Evolutionary conservation across 257 asterid species (phyloP).

Genomic region (Capsicum pubescens): DNA sequence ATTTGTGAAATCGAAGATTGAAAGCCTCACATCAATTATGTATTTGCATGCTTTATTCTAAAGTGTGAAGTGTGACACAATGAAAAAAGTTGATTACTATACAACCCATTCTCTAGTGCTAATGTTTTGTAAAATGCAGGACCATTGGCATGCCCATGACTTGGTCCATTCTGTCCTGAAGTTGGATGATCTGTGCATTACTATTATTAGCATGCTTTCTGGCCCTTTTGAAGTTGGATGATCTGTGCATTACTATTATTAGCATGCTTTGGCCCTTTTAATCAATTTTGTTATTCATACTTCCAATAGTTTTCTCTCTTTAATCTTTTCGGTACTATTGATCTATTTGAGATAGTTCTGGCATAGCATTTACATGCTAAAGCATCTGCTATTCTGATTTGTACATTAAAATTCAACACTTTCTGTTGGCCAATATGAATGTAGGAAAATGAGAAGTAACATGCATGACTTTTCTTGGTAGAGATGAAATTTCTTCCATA

Average conservation of each 20-base stretch:
- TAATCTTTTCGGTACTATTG: constrained; percentile 1
- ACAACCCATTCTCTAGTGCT: neutral
- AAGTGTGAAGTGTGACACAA: neutral
- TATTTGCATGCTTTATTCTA: neutral
- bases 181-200: neutral
- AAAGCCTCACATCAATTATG: constrained; percentile 10
- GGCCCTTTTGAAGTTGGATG: neutral
- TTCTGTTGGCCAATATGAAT: neutral
- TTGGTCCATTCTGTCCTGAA: constrained; percentile 19
- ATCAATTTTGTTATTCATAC: neutral
- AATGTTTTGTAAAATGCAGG: neutral
- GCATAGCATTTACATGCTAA: neutral
- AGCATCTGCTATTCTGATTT: neutral
- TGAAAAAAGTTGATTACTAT: neutral
- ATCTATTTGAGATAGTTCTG: neutral
- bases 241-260: neutral
- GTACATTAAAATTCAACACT: neutral
- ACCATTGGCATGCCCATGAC: neutral
- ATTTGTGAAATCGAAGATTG: constrained; percentile 3
- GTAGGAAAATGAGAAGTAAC: neutral
- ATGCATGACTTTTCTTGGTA: neutral
- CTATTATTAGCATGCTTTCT: neutral
- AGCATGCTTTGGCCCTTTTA: neutral
- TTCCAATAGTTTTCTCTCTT: neutral
- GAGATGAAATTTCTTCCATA: neutral